phyloP scores from a whole-genome alignment of 768 basidiomycete species.

The Pleurotus pulmonarius region DNA sequence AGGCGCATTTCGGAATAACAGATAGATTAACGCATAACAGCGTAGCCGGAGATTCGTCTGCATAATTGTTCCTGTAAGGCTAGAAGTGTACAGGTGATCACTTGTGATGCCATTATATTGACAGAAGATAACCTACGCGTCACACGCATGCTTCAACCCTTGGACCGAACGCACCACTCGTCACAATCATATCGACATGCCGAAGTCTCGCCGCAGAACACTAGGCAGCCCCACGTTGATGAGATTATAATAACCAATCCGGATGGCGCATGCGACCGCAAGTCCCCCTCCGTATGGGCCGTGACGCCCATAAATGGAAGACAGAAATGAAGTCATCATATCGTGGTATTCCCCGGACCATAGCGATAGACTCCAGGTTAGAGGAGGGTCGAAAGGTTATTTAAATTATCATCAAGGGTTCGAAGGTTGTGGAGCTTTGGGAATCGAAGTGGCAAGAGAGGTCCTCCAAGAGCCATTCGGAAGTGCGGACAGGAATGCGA shows the following conservation, averaged over 20 bases:
- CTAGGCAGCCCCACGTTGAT: neutral
- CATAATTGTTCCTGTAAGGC: neutral
- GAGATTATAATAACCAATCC: constrained; percentile 3
- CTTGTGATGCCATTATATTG: neutral
- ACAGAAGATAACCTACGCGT: neutral
- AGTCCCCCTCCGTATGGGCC: neutral
- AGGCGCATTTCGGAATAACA: neutral
- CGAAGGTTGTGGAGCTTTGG: neutral
- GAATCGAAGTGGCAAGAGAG: neutral
- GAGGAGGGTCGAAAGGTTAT: neutral
- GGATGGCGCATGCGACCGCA: constrained; percentile 1
- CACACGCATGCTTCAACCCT: constrained; percentile 3
- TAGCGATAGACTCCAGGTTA: neutral
- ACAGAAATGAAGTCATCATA: neutral
- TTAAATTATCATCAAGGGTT: neutral
- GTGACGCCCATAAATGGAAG: neutral
- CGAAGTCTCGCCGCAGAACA: constrained; percentile 3
- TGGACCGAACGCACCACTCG: neutral
- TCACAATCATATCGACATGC: constrained; percentile 1
- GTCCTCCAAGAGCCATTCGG: neutral
- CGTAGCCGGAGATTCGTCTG: neutral
- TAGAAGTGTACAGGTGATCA: neutral
- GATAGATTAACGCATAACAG: neutral
- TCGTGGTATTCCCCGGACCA: constrained; percentile 6
- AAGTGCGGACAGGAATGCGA: neutral